Conservation (phyloP, 164 flowering plant species). For the Taxillus chinensis region DNA sequence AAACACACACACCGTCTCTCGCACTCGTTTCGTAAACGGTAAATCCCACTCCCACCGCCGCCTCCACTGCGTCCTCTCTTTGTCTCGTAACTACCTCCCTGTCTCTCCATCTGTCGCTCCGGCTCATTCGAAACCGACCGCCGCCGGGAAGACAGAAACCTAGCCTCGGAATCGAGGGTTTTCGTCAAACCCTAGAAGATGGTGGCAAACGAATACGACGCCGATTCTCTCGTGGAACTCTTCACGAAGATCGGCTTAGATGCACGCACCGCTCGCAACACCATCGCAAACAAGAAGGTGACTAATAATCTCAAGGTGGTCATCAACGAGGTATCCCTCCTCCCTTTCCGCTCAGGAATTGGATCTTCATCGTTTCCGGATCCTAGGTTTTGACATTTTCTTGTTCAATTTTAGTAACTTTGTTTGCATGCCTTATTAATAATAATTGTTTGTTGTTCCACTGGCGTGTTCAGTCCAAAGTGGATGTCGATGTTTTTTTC, state of each 20-base stretch:
- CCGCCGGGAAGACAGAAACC: too few species aligned
- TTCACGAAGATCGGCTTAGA: conserved; percentile 73
- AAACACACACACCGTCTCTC: too few species aligned
- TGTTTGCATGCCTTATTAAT: too few species aligned
- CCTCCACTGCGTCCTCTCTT: too few species aligned
- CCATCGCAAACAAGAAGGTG: conserved; percentile 75
- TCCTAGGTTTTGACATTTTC: neutral
- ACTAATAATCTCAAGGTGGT: conserved; percentile 62
- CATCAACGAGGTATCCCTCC: conserved; percentile 53
- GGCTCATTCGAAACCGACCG: too few species aligned
- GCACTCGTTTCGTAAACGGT: too few species aligned
- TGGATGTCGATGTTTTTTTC: conserved; percentile 3
- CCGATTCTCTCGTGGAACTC: conserved; percentile 30
- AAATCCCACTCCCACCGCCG: too few species aligned
- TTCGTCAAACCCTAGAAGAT: conserved; percentile 7
- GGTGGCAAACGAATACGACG: conserved; percentile 31
- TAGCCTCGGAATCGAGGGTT: too few species aligned
- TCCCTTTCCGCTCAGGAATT: neutral
- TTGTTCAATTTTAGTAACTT: neutral
- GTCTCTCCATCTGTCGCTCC: too few species aligned
- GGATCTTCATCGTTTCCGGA: neutral
- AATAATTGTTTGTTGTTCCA: too few species aligned
- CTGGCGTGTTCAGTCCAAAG: too few species aligned
- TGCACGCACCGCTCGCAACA: conserved; percentile 62
- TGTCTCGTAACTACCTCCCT: too few species aligned